Evolutionary conservation across 371 early-diverging fungal genomes (phyloP).

Genomic region (Mortierella sp.): DNA sequence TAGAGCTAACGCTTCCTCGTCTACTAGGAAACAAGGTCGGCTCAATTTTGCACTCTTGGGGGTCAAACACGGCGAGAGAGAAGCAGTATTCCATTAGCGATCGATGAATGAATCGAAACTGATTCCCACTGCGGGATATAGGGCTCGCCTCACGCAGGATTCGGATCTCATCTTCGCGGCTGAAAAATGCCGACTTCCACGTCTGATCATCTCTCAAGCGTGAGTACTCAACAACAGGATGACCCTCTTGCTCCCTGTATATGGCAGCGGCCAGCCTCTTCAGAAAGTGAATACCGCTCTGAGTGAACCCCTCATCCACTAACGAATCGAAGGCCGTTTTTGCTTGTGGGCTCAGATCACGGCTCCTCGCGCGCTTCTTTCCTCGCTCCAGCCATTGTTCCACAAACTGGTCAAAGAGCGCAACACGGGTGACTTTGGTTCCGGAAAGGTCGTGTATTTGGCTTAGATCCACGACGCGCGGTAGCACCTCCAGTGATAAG

Average conservation of each 20-base stretch:
- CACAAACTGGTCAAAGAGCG: conserved; percentile 3
- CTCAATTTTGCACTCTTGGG: not conserved
- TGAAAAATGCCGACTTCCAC: conserved; percentile 2
- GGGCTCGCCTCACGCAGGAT: conserved; percentile 4
- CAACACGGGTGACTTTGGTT: not conserved
- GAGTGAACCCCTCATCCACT: conserved; percentile 1
- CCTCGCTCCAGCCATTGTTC: conserved; percentile 9
- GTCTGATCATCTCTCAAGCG: not conserved
- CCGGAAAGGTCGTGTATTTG: not conserved
- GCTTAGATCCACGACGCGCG: not conserved
- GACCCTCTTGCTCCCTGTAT: not conserved
- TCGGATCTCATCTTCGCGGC: not conserved
- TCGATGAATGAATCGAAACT: conserved; percentile 18
- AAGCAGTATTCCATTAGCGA: conserved; percentile 16
- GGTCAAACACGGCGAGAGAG: conserved; percentile 16
- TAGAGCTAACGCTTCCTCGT: not conserved
- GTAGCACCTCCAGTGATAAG: not conserved
- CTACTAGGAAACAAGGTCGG: not conserved
- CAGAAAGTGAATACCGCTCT: not conserved
- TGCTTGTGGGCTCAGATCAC: not conserved
- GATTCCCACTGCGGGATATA: not conserved
- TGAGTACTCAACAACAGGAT: not conserved
- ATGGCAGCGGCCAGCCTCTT: conserved; percentile 4
- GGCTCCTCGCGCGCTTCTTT: not conserved
- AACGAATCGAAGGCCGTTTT: not conserved